Percentiles rank a stretch among this genome's conserved stretches.
phyloP scores from a whole-genome alignment of 2,329 filamentous ascomycete genomes.

The Annulohypoxylon truncatum region DNA sequence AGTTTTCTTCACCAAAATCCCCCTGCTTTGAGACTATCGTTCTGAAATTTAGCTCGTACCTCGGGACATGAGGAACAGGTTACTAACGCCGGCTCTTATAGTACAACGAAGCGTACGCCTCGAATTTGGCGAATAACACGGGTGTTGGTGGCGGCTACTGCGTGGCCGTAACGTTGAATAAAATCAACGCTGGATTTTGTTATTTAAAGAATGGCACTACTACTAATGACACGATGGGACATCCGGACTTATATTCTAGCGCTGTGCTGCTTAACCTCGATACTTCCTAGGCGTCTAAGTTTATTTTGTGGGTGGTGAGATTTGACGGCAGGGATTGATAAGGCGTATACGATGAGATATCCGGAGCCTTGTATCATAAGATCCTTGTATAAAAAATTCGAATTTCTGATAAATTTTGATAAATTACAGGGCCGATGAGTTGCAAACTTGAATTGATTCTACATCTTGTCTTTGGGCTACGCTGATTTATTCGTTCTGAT shows the following conservation, averaged over 20 bases:
- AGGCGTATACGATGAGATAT: slow-evolving; percentile 1
- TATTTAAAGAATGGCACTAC: slow-evolving; percentile 45
- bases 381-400: not conserved
- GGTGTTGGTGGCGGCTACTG: slow-evolving; percentile 46
- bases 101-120: slow-evolving; percentile 44
- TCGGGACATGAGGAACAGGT: too few relatives aligned
- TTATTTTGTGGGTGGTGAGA: not conserved
- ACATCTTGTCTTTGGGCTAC: not conserved
- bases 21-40: not conserved
- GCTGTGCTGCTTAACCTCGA: slow-evolving; percentile 36
- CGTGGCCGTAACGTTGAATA: slow-evolving; percentile 43
- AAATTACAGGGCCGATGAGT: not conserved
- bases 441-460: not conserved
- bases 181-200: slow-evolving; percentile 44
- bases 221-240: slow-evolving; percentile 44
- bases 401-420: not conserved
- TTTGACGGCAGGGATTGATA: not conserved
- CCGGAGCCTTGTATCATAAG: not conserved
- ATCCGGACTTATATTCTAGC: slow-evolving; percentile 41
- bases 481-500: not conserved
- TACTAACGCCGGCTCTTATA: not conserved
- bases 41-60: not conserved
- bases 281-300: not conserved
- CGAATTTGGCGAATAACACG: slow-evolving; percentile 26
- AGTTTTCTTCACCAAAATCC: not conserved